Evolutionary conservation across 2,329 filamentous ascomycete species (phyloP), one percentile per base, ranked within the genome.

Genomic region (Nigrograna mackinnonii): DNA sequence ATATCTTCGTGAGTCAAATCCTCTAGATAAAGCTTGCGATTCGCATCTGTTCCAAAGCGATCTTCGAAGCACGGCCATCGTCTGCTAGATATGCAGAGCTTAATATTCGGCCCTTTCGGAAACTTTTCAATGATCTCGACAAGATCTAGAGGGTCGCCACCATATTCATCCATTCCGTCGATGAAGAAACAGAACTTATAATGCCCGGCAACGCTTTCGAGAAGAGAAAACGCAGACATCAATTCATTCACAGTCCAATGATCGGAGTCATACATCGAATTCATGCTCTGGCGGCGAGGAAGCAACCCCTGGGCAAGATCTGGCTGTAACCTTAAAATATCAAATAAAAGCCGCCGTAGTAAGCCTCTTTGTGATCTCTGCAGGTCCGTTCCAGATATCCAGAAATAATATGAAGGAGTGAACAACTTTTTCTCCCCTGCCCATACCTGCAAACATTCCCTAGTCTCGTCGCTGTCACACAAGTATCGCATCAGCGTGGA

Each of bases 401-500:
- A 75, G 45, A 75, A 73, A 48, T 69, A 77, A 46, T 71, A 71
- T 7, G 48, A 57, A 2, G 63, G 64, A 28, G 66, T 56, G 0
- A 69, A 42, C 4, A 71, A 42, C 3, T 55, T 52, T 3, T 49
- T 47, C 0, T 44, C 40, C 0, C 31, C 49, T 0, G 70, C 62
- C 74, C 73, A 78, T 0, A 44, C 24, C 3, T 56, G 24, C 0
- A 76, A n/a, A n/a, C 48, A 43, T 3, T 57, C 22, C 6, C 33
- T 43, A 3, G 67, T 65, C 1, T 45, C 44, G 2, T 47, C n/a
- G 18, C 67, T 52, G 20, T 64, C 50, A 35, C 44, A 60, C 3
- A 74, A 55, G 37, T 68, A 68, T 41, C 73, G 75, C 69, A 77
- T 73, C n/a, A 77, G 43, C 0, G 72, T 76, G 0, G 73, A 76